Conservation (phyloP, 2,329 filamentous ascomycete species). For the Fusarium udum region DNA sequence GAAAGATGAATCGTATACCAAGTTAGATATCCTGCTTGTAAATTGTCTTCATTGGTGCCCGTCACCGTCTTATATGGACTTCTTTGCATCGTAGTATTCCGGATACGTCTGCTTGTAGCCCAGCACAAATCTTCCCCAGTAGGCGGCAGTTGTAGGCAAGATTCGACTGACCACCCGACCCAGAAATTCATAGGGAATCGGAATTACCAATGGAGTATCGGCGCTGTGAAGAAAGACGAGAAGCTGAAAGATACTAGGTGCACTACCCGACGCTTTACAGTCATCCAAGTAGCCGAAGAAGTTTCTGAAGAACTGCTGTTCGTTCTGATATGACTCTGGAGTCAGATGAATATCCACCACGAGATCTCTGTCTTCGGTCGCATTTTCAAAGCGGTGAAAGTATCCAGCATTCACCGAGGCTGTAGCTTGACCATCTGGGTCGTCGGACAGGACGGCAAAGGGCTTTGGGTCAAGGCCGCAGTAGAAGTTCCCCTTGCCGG, state of each 20-base stretch:
- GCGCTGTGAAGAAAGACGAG: slow-evolving; percentile 7
- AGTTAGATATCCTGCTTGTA: fast-evolving
- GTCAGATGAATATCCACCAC: slow-evolving; percentile 4
- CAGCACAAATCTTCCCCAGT: background rate
- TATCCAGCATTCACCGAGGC: slow-evolving; percentile 2
- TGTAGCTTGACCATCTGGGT: background rate
- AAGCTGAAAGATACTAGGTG: slow-evolving; percentile 5
- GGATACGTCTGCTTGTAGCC: background rate
- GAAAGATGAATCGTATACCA: background rate
- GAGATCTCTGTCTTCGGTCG: background rate
- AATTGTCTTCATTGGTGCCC: fast-evolving
- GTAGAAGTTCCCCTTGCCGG: slow-evolving; percentile 1
- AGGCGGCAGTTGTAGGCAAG: background rate
- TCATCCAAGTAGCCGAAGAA: slow-evolving; percentile 10
- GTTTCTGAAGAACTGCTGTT: slow-evolving; percentile 8
- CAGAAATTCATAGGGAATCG: background rate
- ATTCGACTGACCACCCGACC: background rate
- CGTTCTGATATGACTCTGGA: slow-evolving; percentile 1
- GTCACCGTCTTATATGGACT: background rate
- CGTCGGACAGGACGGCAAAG: background rate
- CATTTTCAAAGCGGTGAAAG: slow-evolving; percentile 16
- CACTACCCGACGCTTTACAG: background rate
- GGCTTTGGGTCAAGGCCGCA: background rate
- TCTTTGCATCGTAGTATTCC: background rate
- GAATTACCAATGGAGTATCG: background rate